Base-by-base conservation (phyloP, 768 basidiomycete genomes). In the Trametes sanguinea region DNA sequence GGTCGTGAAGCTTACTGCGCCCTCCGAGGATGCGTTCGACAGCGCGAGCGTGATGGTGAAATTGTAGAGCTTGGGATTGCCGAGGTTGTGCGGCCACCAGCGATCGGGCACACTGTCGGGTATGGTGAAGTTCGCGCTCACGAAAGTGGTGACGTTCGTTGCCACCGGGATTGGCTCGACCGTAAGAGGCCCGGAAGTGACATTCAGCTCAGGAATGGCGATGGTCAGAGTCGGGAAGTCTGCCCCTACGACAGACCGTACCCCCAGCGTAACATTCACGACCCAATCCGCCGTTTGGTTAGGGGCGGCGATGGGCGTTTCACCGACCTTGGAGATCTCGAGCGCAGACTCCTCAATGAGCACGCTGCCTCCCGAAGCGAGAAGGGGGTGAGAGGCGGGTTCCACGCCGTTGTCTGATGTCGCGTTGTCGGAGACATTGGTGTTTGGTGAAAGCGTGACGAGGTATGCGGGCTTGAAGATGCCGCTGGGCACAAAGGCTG, bases 81-180 rank as follows among this genome's bases (percentile, higher is more conserved):
- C 85, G 47, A 85, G 81, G 65, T 83, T 80, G 65, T 79, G 77
- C 5, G 83, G 81, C 64, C 76, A 85, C 85, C 84, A 85, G 27
- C 83, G 74, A 63, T 80, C 71, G 10, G 81, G 82, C 5, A 80
- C 64, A 8, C 62, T 67, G 46, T 85, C 81, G 0, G 80, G 77
- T 40, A 85, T 75, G 7, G 71, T 73, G 78, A 82, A 84, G 16
- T 69, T 67, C 5, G 75, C 81, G 39, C 73, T 76, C 22, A 82
- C 67, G 74, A 79, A 82, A 7, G 75, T 75, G 0, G 80, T 70
- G 7, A 63, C 64, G 27, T 72, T 70, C 1, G 71, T 74, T 51
- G 68, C 44, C 30, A 61, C 44, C 66, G 72, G 32, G 65, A 66
- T 43, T 48, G 66, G 11, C 74, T 57, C 1, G 14, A 75, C 54